Conservation (phyloP, 257 asterid genomes). For the Ilex asprella region DNA sequence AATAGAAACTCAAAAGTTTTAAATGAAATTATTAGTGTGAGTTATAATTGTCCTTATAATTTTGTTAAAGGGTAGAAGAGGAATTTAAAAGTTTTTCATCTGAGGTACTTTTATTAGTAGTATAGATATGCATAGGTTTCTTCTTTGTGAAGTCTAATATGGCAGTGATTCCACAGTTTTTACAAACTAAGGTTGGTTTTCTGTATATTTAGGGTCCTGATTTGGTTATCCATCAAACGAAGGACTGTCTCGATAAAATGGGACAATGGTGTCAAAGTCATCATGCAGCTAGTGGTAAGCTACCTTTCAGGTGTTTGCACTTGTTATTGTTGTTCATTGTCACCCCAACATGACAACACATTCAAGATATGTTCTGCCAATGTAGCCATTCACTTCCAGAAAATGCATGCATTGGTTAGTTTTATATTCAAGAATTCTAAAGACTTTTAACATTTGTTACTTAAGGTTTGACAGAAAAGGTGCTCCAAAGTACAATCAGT, state of each 20-base stretch:
- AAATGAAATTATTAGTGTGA: no score
- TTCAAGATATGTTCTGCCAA: not conserved
- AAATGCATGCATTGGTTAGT: no score
- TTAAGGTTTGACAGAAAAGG: slow-evolving; percentile 81
- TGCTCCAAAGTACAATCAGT: slow-evolving; percentile 63
- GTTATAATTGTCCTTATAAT: no score
- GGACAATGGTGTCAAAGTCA: slow-evolving; percentile 97
- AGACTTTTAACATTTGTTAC: not conserved
- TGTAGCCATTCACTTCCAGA: no score
- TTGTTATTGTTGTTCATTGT: slow-evolving; percentile 10
- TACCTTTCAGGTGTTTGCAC: slow-evolving; percentile 6
- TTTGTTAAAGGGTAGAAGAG: no score
- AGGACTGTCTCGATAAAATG: slow-evolving; percentile 82
- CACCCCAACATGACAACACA: slow-evolving; percentile 12
- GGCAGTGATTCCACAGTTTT: no score
- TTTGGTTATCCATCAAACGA: slow-evolving; percentile 75
- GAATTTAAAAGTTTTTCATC: no score
- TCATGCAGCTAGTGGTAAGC: slow-evolving; percentile 79
- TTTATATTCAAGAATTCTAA: no score
- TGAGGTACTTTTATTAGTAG: no score
- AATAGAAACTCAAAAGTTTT: no score
- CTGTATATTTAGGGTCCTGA: slow-evolving; percentile 67
- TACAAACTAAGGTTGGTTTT: slow-evolving; percentile 8
- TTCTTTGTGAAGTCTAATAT: no score
- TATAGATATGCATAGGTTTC: no score